Evolutionary conservation across 371 early-diverging fungal genomes (phyloP), one percentile per base, ranked within the genome.

Genomic region (Blakeslea trispora): DNA sequence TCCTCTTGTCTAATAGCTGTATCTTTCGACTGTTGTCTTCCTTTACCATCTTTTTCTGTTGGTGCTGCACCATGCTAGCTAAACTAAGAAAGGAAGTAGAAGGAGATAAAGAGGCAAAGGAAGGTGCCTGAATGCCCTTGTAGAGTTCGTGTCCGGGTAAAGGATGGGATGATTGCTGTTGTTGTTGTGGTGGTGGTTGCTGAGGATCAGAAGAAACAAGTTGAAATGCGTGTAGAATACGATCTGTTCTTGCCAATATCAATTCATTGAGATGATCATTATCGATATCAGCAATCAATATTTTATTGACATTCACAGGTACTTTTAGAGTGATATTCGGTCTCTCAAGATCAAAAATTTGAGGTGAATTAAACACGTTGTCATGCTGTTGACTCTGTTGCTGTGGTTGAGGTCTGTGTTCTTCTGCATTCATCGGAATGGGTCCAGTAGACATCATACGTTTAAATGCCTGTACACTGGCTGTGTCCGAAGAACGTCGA

Each of bases 181-280:
- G n/a, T n/a, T n/a, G n/a, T n/a, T n/a, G n/a, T n/a, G n/a, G n/a
- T 43, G 47, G 56, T 52, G 2, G 44, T 47, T n/a, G 39, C 15
- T 22, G 47, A 28, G 2, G 39, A 39, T 57, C 60, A 7, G 64
- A 50, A 28, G 51, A 61, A 1, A 53, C 48, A 0, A 88, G 62
- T 37, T 78, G 70, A 53, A 85, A 89, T n/a, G 86, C 79, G 53
- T 91, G 89, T 47, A 91, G 64, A 45, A 91, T 88, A 0, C 91
- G 82, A 63, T 92, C 92, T 17, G 92, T 91, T n/a, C 91, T 81
- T 1, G 87, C 90, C 17, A 92, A 63, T 2, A 92, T 82, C 5
- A 92, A 68, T 61, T 92, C 91, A 50, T 92, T 92, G 43, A 82
- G 50, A 2, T 83, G 83, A 58, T 91, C 89, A 40, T 84, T 87